Conservation (phyloP, 2,329 filamentous ascomycete species). For the Trichophaea hybrida region DNA sequence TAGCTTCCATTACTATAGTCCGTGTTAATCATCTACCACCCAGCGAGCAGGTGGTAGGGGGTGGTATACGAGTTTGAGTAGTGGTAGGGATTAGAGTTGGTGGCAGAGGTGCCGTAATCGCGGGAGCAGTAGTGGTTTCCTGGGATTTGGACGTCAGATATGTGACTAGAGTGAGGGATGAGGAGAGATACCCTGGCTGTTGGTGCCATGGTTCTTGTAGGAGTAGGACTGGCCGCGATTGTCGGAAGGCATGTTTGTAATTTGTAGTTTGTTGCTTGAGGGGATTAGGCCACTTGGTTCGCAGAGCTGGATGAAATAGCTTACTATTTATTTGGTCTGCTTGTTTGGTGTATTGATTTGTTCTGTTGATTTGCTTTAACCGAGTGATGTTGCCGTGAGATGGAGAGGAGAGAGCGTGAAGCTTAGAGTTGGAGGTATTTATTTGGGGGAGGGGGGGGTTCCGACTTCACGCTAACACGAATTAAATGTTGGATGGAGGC, state of each 20-base stretch:
- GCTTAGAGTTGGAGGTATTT: not conserved
- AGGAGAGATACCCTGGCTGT: conserved; percentile 11
- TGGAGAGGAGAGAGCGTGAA: too few species aligned
- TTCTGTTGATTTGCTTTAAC: too few species aligned
- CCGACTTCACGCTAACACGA: too few species aligned
- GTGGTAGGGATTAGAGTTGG: conserved; percentile 23
- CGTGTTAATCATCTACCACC: not conserved
- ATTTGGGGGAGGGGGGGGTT: not conserved
- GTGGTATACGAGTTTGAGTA: conserved; percentile 17
- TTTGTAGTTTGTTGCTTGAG: not conserved
- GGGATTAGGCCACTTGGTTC: not conserved
- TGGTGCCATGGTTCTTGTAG: conserved; percentile 18
- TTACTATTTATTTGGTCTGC: too few species aligned
- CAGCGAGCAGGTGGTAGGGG: not conserved
- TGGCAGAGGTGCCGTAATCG: conserved; percentile 21
- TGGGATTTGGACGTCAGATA: too few species aligned
- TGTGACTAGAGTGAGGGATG: not conserved
- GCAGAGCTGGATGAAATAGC: not conserved
- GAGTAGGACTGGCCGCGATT: conserved; percentile 8
- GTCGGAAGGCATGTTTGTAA: conserved; percentile 23
- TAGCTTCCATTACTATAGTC: conserved; percentile 8
- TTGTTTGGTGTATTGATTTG: too few species aligned
- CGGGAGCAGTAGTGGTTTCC: conserved; percentile 23
- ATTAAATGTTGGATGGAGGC: too few species aligned
- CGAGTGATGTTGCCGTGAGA: too few species aligned